phyloP scores from a whole-genome alignment of 2,329 filamentous ascomycete genomes.

The Huntiella bhutanensis region DNA sequence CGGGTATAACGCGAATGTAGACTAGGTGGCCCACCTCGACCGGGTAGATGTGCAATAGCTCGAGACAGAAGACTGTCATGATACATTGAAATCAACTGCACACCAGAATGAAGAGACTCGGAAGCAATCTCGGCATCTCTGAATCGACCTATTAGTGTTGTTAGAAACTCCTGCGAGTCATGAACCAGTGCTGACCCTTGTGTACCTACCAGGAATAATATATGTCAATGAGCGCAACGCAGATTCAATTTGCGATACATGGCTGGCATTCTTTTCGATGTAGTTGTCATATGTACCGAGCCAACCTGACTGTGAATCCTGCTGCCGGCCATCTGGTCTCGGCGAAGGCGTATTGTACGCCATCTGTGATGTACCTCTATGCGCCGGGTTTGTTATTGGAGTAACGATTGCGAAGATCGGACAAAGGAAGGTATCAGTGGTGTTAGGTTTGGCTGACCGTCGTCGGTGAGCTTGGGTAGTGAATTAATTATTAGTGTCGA shows the following conservation, averaged over 20 bases:
- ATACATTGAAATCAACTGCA: slow-evolving; percentile 80
- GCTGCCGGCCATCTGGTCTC: background rate
- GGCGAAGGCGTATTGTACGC: background rate
- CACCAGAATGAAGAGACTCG: slow-evolving; percentile 73
- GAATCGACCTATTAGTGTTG: slow-evolving; percentile 43
- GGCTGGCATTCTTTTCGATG: slow-evolving; percentile 83
- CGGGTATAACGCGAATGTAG: slow-evolving; percentile 48
- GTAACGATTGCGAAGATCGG: too few species aligned
- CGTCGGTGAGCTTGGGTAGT: background rate
- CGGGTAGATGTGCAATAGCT: slow-evolving; percentile 31
- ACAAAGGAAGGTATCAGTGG: too few species aligned
- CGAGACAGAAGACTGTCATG: slow-evolving; percentile 71
- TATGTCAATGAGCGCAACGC: slow-evolving; percentile 84
- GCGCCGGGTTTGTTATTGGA: background rate
- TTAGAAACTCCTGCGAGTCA: background rate
- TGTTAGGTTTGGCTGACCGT: background rate
- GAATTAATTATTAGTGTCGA: background rate
- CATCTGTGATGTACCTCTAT: background rate
- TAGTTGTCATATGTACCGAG: slow-evolving; percentile 65
- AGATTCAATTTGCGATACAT: slow-evolving; percentile 89
- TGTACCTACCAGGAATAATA: slow-evolving; percentile 57
- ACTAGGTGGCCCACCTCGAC: slow-evolving; percentile 21
- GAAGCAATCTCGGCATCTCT: slow-evolving; percentile 88
- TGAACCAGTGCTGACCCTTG: too few species aligned
- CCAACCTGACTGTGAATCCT: slow-evolving; percentile 23